Percentiles rank a stretch among this genome's conserved stretches.
Conservation (phyloP, 1,284 basidiomycete species). For the Clitocybe nebularis region DNA sequence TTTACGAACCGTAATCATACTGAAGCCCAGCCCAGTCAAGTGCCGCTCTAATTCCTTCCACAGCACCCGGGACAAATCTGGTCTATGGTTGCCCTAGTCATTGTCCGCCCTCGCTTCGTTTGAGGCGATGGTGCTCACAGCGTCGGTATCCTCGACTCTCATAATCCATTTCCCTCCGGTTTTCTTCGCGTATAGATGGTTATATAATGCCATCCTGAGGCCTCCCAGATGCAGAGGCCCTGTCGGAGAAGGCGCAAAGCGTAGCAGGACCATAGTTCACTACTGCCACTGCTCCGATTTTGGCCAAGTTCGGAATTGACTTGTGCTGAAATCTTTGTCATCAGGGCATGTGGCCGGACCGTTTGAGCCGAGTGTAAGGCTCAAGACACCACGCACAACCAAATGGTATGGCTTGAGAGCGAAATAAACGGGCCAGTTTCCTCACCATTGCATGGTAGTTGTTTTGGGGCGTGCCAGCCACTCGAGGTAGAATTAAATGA, state of each 20-base stretch:
- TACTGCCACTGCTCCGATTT: no score
- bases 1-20: slow-evolving; percentile 79
- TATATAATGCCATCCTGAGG: slow-evolving; percentile 93
- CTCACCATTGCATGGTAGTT: no score
- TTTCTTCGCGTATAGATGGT: slow-evolving; percentile 83
- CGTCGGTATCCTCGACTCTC: slow-evolving; percentile 94
- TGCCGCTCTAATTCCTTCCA: slow-evolving; percentile 74
- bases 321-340: no score
- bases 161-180: slow-evolving; percentile 86
- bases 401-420: no score
- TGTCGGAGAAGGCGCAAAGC: slow-evolving; percentile 97
- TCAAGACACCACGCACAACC: no score
- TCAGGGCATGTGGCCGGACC: no score
- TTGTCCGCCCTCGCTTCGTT: neutral
- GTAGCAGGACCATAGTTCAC: slow-evolving; percentile 72
- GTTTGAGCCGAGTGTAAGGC: no score
- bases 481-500: no score
- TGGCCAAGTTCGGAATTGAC: no score
- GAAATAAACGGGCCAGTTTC: no score
- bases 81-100: slow-evolving; percentile 42
- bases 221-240: slow-evolving; percentile 94
- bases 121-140: slow-evolving; percentile 41
- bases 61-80: slow-evolving; percentile 77
- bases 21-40: slow-evolving; percentile 92
- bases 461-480: no score